Evolutionary conservation across 345 rosid species (phyloP).

Genomic region (Eucalyptus rudis): DNA sequence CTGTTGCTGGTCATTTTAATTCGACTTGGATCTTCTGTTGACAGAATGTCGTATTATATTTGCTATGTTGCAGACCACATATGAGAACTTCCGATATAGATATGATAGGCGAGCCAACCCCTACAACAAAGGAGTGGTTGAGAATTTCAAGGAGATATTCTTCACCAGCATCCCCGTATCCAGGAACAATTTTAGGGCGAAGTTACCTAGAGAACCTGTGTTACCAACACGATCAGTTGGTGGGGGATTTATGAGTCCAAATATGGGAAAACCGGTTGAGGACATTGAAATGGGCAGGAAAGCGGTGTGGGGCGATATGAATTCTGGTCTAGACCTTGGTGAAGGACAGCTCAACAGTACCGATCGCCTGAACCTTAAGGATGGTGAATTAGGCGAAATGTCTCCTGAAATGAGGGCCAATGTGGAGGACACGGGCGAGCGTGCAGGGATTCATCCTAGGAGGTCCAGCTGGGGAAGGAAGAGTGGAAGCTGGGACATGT

Average conservation of each 20-base stretch:
- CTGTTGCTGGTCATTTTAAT: background rate
- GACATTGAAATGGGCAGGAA: conserved; percentile 98
- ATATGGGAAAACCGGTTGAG: conserved; percentile 80
- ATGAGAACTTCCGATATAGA: conserved; percentile 88
- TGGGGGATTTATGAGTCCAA: conserved; percentile 92
- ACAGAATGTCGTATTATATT: background rate
- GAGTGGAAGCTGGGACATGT: conserved; percentile 75
- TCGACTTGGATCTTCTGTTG: background rate
- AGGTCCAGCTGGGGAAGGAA: conserved; percentile 75
- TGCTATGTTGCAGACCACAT: conserved; percentile 56
- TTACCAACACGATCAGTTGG: conserved; percentile 46
- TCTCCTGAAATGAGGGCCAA: conserved; percentile 63
- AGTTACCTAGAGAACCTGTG: conserved; percentile 60
- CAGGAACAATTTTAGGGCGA: conserved; percentile 68
- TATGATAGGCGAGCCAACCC: conserved; percentile 84
- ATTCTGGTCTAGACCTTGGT: conserved; percentile 40
- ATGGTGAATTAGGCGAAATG: conserved; percentile 61
- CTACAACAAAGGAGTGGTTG: conserved; percentile 55
- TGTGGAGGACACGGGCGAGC: conserved; percentile 54
- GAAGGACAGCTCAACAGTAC: conserved; percentile 50
- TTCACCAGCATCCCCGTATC: conserved; percentile 57
- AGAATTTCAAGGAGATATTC: conserved; percentile 70
- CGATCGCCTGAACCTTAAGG: conserved; percentile 58
- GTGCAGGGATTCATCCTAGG: conserved; percentile 56
- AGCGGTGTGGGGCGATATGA: conserved; percentile 85